A percentile compares a stretch with the other conserved stretches of the same genome.
Evolutionary conservation across 2,329 filamentous ascomycete species (phyloP).

Genomic region (Septoria linicola): DNA sequence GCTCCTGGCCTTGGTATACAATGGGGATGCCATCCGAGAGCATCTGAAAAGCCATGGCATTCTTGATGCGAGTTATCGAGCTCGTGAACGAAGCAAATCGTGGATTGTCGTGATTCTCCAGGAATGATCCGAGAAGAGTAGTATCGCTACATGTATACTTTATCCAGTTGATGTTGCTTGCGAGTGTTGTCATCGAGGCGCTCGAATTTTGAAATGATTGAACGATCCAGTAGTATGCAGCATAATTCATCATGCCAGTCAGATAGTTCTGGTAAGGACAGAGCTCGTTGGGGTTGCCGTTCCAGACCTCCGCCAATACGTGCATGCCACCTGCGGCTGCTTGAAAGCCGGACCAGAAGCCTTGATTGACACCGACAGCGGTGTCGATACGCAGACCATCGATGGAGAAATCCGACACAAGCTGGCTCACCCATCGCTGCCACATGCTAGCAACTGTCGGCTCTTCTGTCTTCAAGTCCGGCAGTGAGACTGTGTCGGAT

Average conservation of each 20-base stretch:
- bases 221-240: slow-evolving; percentile 40
- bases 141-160: slow-evolving; percentile 37
- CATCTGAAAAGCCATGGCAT: slow-evolving; percentile 59
- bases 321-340: slow-evolving; percentile 36
- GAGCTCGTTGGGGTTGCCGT: slow-evolving; percentile 38
- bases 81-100: slow-evolving; percentile 47
- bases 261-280: slow-evolving; percentile 46
- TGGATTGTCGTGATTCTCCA: slow-evolving; percentile 40
- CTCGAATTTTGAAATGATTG: slow-evolving; percentile 37
- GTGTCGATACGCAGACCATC: slow-evolving; percentile 53
- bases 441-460: slow-evolving; percentile 50
- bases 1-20: slow-evolving; percentile 64
- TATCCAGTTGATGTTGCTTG: slow-evolving; percentile 33
- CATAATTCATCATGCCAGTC: slow-evolving; percentile 48
- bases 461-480: slow-evolving; percentile 60
- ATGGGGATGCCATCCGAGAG: slow-evolving; percentile 61
- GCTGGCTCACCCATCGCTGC: slow-evolving; percentile 57
- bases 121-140: slow-evolving; percentile 41
- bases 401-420: slow-evolving; percentile 61
- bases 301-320: slow-evolving; percentile 47
- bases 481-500: slow-evolving; percentile 54
- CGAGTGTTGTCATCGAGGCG: slow-evolving; percentile 41
- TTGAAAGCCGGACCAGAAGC: slow-evolving; percentile 42
- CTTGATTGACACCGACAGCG: slow-evolving; percentile 44
- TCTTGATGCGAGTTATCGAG: slow-evolving; percentile 57